Percentiles rank a stretch among this genome's conserved stretches.
phyloP scores from a whole-genome alignment of 2,329 filamentous ascomycete genomes.

The Penicillium sp. region DNA sequence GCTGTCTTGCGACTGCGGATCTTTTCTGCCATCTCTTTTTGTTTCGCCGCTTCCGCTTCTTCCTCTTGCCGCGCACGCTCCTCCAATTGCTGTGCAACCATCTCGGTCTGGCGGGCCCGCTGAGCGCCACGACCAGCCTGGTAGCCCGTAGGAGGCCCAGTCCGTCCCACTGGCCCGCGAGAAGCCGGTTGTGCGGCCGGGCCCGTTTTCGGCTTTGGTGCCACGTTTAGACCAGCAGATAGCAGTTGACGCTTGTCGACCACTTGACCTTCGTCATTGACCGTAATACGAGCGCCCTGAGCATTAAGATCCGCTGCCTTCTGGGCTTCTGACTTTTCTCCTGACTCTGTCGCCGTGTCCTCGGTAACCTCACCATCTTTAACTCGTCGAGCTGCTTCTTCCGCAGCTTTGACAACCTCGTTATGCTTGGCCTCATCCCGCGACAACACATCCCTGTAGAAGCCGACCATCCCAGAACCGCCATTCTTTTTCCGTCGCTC shows the following conservation, averaged over 20 bases:
- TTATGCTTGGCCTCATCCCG: conserved; percentile 59
- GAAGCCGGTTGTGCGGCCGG: conserved; percentile 16
- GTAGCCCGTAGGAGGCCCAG: conserved; percentile 27
- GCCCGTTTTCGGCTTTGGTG: conserved; percentile 52
- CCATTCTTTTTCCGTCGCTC: conserved; percentile 49
- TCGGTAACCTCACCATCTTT: conserved; percentile 36
- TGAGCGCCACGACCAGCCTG: conserved; percentile 45
- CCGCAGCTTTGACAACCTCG: conserved; percentile 57
- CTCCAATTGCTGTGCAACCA: conserved; percentile 62
- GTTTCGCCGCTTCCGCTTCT: conserved; percentile 58
- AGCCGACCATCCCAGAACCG: conserved; percentile 58
- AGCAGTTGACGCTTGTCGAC: conserved; percentile 65
- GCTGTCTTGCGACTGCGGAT: conserved; percentile 61
- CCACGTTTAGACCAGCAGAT: conserved; percentile 62
- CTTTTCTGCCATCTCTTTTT: conserved; percentile 54
- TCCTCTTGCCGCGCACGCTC: conserved; percentile 55
- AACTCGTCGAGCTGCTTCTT: conserved; percentile 40
- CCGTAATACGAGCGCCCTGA: conserved; percentile 51
- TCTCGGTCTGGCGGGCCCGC: conserved; percentile 58
- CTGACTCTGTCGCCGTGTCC: conserved; percentile 28
- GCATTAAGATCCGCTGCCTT: conserved; percentile 57
- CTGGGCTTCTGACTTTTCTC: conserved; percentile 51
- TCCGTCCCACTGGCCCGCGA: conserved; percentile 9
- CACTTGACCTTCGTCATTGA: conserved; percentile 66
- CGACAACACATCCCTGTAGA: conserved; percentile 61